A percentile compares a stretch with the other conserved stretches of the same genome.
Evolutionary conservation across 2,329 filamentous ascomycete species (phyloP).

Genomic region (Paecilomyces dactylethromorphus): DNA sequence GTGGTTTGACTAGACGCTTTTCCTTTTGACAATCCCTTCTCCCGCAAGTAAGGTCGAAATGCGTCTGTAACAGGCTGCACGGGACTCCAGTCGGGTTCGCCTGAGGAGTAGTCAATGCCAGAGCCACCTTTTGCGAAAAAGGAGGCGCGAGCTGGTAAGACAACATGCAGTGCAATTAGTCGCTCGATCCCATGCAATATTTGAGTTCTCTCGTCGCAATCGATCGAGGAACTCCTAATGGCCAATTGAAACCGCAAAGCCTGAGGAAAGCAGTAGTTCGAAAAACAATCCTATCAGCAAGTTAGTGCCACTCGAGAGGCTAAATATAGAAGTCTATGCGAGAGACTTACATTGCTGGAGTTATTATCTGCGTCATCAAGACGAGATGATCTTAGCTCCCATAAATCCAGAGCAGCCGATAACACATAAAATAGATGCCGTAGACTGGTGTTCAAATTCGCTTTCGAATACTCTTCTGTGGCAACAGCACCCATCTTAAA

Average conservation of each 20-base stretch:
- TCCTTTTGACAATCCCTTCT: background rate
- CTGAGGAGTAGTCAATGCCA: slow-evolving; percentile 27
- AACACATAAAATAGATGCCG: slow-evolving; percentile 28
- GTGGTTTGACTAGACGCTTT: background rate
- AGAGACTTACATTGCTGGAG: slow-evolving; percentile 25
- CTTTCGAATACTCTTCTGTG: slow-evolving; percentile 20
- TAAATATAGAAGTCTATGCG: background rate
- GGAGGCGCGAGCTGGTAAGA: slow-evolving; percentile 31
- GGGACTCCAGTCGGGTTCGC: slow-evolving; percentile 25
- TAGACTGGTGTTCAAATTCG: slow-evolving; percentile 23
- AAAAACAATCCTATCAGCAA: slow-evolving; percentile 19
- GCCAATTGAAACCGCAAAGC: slow-evolving; percentile 26
- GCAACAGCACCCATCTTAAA: slow-evolving; percentile 26
- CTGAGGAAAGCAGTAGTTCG: slow-evolving; percentile 26
- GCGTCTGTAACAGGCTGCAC: slow-evolving; percentile 30
- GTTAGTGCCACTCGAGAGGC: slow-evolving; percentile 7
- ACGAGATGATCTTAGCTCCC: slow-evolving; percentile 30
- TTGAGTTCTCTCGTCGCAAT: slow-evolving; percentile 24
- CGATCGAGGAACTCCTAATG: slow-evolving; percentile 18
- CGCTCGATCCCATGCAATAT: slow-evolving; percentile 29
- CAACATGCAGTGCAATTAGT: slow-evolving; percentile 34
- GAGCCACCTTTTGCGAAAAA: slow-evolving; percentile 30
- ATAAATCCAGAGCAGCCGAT: slow-evolving; percentile 27
- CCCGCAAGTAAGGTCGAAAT: slow-evolving; percentile 28
- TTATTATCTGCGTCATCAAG: slow-evolving; percentile 25